These are phyloP conservation scores for Backusella parvicylindrica DNA, from an alignment of 192 early-diverging fungal species.

Conservation along the genomic window DNA sequence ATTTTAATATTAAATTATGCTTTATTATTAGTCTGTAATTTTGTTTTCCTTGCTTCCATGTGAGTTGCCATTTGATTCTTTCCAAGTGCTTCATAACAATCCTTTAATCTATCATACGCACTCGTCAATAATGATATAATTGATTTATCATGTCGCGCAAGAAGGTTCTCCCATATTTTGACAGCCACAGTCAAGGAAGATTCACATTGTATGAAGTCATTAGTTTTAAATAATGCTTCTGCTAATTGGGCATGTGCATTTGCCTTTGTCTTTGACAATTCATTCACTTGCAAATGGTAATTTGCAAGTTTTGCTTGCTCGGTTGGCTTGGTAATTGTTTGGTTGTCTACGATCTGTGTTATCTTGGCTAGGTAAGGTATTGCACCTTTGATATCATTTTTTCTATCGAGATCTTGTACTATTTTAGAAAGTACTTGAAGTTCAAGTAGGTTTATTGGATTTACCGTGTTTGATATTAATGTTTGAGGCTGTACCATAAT, in stretches of 20 bases:
- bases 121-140: background rate
- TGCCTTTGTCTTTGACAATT: conserved; percentile 7
- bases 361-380: conserved; percentile 27
- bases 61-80: conserved; percentile 12
- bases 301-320: background rate
- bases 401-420: background rate
- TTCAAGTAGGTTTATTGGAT: conserved; percentile 8
- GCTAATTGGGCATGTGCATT: conserved; percentile 18
- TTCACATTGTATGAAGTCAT: conserved; percentile 11
- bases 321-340: background rate
- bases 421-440: conserved; percentile 14
- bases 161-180: conserved; percentile 16
- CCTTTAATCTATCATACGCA: background rate
- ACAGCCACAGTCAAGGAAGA: background rate
- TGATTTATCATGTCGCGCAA: background rate
- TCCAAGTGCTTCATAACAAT: conserved; percentile 14
- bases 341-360: conserved; percentile 23
- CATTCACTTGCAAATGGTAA: background rate
- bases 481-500: background rate
- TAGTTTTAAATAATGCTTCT: conserved; percentile 9
- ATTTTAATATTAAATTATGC: background rate
- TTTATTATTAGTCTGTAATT: background rate
- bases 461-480: background rate
- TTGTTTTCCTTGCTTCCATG: conserved; percentile 11
- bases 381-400: conserved; percentile 8